Evolutionary conservation across 2,329 filamentous ascomycete species (phyloP).

Genomic region (Xylaria sp.): DNA sequence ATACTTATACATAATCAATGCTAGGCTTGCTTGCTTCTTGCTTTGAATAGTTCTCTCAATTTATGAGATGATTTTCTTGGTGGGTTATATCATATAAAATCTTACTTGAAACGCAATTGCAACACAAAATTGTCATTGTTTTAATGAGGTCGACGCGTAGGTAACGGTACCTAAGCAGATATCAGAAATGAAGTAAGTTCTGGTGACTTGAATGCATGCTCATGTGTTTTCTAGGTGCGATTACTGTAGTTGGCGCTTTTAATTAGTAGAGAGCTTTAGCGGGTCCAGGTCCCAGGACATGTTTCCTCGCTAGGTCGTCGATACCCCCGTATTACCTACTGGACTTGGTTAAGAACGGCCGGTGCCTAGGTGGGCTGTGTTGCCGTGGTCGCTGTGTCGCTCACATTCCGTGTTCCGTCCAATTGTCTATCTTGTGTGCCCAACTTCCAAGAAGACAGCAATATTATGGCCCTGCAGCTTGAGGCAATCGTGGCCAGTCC

Average conservation of each 20-base stretch:
- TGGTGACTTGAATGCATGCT: not conserved
- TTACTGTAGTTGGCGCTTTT: not conserved
- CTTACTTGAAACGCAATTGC: not conserved
- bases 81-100: not conserved
- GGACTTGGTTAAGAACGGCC: not conserved
- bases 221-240: not conserved
- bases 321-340: slow-evolving; percentile 16
- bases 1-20: not conserved
- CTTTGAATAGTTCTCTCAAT: not conserved
- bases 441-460: not conserved
- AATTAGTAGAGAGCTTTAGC: slow-evolving; percentile 5
- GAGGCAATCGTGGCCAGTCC: slow-evolving; percentile 25
- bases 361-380: slow-evolving; percentile 30
- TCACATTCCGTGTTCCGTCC: not conserved
- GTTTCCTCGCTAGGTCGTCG: not conserved
- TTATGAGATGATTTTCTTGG: too few species aligned
- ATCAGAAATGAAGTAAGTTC: not conserved
- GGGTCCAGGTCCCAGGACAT: not conserved
- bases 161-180: not conserved
- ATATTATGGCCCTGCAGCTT: slow-evolving; percentile 34
- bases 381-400: slow-evolving; percentile 3
- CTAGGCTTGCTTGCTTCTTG: not conserved
- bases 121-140: not conserved
- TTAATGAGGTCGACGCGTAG: not conserved
- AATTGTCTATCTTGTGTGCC: not conserved